phyloP scores from a whole-genome alignment of 139 green algal genomes.

The Chlorella ohadii region DNA sequence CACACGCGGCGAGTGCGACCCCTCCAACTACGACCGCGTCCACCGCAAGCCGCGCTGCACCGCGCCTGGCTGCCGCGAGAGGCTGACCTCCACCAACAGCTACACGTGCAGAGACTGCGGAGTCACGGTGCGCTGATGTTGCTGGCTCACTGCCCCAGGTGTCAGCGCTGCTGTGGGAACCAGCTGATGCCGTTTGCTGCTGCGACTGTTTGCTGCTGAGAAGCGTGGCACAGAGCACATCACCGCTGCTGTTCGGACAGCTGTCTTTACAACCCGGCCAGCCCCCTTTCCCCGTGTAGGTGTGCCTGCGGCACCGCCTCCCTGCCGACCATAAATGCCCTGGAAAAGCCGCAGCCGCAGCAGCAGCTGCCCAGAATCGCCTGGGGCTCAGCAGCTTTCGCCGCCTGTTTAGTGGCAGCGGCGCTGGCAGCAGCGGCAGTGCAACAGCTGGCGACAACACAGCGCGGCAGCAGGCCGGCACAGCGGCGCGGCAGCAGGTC shows the following conservation, averaged over 20 bases:
- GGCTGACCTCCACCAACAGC: slow-evolving; percentile 75
- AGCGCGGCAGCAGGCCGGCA: background rate
- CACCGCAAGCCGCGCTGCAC: slow-evolving; percentile 72
- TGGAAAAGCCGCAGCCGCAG: background rate
- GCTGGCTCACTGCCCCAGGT: too few species aligned
- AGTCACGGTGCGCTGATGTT: background rate
- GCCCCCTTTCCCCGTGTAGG: too few species aligned
- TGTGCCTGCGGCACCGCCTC: slow-evolving; percentile 81
- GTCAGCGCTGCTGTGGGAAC: too few species aligned
- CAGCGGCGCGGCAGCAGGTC: too few species aligned
- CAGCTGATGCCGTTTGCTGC: too few species aligned
- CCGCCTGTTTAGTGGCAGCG: background rate
- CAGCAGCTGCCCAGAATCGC: too few species aligned
- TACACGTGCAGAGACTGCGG: slow-evolving; percentile 70
- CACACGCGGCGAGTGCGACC: slow-evolving; percentile 64
- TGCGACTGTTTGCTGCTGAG: too few species aligned
- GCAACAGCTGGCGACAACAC: slow-evolving; percentile 1
- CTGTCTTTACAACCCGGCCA: too few species aligned
- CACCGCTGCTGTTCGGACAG: too few species aligned
- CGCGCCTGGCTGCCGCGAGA: slow-evolving; percentile 69
- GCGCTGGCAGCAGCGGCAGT: background rate
- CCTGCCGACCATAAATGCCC: slow-evolving; percentile 69
- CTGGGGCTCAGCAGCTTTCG: background rate
- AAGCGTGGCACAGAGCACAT: too few species aligned
- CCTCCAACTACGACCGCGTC: slow-evolving; percentile 75